phyloP scores from a whole-genome alignment of 169 alveolate genomes.

The Ichthyophthirius multifiliis region DNA sequence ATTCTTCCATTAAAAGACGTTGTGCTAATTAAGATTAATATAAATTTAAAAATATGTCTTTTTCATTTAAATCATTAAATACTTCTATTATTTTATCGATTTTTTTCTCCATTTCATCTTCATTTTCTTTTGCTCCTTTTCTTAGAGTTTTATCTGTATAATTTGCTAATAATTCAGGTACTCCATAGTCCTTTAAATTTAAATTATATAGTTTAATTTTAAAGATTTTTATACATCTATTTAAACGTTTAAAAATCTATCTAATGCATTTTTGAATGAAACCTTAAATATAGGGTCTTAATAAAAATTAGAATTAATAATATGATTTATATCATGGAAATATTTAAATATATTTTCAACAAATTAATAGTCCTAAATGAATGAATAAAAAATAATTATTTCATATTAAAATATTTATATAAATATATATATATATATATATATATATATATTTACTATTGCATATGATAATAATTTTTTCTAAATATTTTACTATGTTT shows the following conservation, averaged over 20 bases:
- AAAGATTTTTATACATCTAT: background rate
- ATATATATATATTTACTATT: background rate
- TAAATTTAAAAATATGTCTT: background rate
- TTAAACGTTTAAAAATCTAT: background rate
- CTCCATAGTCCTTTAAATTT: background rate
- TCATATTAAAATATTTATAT: background rate
- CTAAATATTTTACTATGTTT: too few species aligned
- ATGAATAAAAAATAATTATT: background rate
- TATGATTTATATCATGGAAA: background rate
- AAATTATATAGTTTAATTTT: background rate
- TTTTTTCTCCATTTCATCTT: conserved; percentile 2
- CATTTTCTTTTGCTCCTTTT: background rate
- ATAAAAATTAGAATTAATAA: background rate
- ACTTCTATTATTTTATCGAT: background rate
- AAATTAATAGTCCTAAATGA: background rate
- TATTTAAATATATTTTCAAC: background rate
- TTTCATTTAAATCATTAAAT: background rate
- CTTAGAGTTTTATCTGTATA: conserved; percentile 1
- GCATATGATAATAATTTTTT: too few species aligned
- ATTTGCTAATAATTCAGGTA: background rate
- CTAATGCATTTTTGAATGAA: background rate
- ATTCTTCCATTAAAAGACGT: background rate
- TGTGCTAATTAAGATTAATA: background rate
- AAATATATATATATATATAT: too few species aligned
- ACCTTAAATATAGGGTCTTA: background rate